Conservation (phyloP, 148 eudicot species). For the Nepenthes gracilis region DNA sequence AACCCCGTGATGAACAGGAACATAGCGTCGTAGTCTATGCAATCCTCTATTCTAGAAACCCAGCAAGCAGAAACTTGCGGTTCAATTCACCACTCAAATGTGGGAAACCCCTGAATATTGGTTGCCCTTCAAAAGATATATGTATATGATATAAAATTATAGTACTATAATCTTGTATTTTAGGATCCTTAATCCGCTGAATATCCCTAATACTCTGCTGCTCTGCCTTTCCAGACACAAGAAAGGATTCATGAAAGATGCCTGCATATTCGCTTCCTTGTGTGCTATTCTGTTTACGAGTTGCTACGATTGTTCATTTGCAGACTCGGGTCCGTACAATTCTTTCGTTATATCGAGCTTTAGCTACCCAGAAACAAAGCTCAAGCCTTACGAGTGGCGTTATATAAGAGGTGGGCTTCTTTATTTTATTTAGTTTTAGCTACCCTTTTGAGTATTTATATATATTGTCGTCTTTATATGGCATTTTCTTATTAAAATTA, state of each 20-base stretch:
- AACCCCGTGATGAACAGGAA: too few species aligned
- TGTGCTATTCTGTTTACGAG: constrained; percentile 11
- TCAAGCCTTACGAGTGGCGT: constrained; percentile 72
- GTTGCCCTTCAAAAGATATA: too few species aligned
- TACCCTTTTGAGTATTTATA: neutral
- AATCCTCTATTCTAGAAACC: too few species aligned
- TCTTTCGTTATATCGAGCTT: constrained; percentile 56
- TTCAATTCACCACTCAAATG: too few species aligned
- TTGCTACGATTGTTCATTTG: constrained; percentile 17
- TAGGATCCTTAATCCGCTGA: too few species aligned
- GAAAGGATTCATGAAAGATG: neutral
- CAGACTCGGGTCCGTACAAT: constrained; percentile 16
- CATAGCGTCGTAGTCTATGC: too few species aligned
- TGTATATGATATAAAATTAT: too few species aligned
- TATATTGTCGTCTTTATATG: neutral
- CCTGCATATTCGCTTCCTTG: constrained; percentile 12
- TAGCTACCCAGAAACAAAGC: constrained; percentile 41
- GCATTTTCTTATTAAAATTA: neutral
- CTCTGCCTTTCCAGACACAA: too few species aligned
- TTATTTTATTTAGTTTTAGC: neutral
- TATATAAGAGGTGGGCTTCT: constrained; percentile 52
- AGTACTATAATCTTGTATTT: too few species aligned
- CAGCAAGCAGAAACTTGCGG: too few species aligned
- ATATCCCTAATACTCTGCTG: too few species aligned
- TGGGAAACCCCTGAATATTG: too few species aligned